These are phyloP conservation scores for Pythium scleroteichum DNA, from an alignment of 352 stramenopile species.

Conservation along the genomic window DNA sequence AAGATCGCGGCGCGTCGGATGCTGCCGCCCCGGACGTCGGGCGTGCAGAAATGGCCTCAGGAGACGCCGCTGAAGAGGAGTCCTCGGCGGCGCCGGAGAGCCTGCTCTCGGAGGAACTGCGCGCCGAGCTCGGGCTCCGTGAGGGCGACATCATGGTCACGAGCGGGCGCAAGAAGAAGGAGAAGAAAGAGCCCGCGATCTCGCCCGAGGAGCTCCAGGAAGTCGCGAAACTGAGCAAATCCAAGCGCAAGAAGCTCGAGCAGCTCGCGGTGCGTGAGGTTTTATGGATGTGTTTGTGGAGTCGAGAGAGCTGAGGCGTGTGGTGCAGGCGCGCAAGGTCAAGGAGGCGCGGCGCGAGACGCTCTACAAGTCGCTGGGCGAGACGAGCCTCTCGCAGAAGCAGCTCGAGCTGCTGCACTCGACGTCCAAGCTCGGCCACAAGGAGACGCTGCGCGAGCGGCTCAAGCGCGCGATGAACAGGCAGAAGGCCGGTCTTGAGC, in stretches of 20 bases:
- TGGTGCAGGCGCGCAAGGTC: conserved; percentile 53
- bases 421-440: conserved; percentile 77
- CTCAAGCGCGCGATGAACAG: conserved; percentile 78
- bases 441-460: conserved; percentile 76
- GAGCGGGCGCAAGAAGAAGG: conserved; percentile 51
- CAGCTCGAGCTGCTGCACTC: conserved; percentile 77
- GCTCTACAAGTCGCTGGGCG: conserved; percentile 79
- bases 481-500: conserved; percentile 68
- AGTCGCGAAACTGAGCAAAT: conserved; percentile 72
- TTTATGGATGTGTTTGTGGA: not conserved
- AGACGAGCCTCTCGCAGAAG: conserved; percentile 53
- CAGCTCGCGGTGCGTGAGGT: conserved; percentile 44
- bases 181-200: conserved; percentile 38
- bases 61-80: conserved; percentile 21
- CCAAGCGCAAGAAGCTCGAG: conserved; percentile 83
- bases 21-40: conserved; percentile 1
- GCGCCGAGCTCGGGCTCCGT: conserved; percentile 57
- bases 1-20: conserved; percentile 10
- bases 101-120: conserved; percentile 68
- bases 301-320: not conserved
- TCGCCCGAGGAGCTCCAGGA: conserved; percentile 62
- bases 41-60: conserved; percentile 16
- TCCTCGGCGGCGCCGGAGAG: conserved; percentile 3
- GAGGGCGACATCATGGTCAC: conserved; percentile 70
- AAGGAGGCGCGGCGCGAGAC: conserved; percentile 75